These are phyloP conservation scores for Yamadazyma blattariae DNA, from an alignment of 1,139 yeast genomes.

Conservation along the genomic window DNA sequence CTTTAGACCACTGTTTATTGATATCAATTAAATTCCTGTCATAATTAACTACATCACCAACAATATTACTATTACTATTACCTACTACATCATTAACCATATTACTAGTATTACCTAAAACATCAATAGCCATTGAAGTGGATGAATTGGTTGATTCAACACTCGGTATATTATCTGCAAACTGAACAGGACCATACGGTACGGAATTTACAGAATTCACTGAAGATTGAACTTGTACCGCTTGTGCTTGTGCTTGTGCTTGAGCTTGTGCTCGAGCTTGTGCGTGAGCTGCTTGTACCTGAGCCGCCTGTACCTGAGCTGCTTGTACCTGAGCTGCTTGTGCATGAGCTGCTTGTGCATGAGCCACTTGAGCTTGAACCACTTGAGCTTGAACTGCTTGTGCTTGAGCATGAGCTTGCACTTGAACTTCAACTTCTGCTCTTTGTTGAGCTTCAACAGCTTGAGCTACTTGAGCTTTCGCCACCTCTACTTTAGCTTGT, in stretches of 20 bases:
- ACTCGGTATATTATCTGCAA: slow-evolving; percentile 7
- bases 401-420: background rate
- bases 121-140: slow-evolving; percentile 4
- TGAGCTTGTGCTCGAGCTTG: slow-evolving; percentile 1
- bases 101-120: background rate
- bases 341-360: slow-evolving; percentile 6
- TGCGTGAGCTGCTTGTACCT: slow-evolving; percentile 1
- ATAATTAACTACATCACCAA: background rate
- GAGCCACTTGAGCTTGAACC: slow-evolving; percentile 4
- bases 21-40: slow-evolving; percentile 10
- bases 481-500: slow-evolving; percentile 2
- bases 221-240: slow-evolving; percentile 1
- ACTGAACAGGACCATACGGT: background rate
- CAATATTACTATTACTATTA: background rate
- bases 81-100: background rate
- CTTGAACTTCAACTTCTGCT: slow-evolving; percentile 3
- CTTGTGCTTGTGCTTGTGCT: background rate
- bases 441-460: slow-evolving; percentile 3
- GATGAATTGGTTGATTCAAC: slow-evolving; percentile 11
- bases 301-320: background rate
- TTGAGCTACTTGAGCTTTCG: slow-evolving; percentile 5
- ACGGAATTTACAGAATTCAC: background rate
- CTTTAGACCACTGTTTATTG: slow-evolving; percentile 16
- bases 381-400: slow-evolving; percentile 3
- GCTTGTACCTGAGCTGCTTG: slow-evolving; percentile 6